Conservation (phyloP, 345 rosid genomes). For the Nephelium lappaceum region DNA sequence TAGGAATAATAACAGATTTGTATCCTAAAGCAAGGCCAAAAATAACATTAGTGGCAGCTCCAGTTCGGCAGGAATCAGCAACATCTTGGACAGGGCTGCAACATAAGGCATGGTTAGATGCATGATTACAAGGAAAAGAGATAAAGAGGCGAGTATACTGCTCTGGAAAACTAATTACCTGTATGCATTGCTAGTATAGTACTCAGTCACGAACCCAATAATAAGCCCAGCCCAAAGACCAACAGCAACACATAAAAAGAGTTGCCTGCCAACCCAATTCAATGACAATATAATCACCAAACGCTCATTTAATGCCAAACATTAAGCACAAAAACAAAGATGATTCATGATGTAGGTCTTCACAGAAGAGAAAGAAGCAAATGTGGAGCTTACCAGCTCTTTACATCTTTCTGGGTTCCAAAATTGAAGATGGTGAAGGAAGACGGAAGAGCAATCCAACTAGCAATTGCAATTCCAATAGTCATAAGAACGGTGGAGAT, state of each 20-base stretch:
- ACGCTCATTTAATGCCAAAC: neutral
- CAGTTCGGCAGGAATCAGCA: constrained; percentile 95
- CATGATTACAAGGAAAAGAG: neutral
- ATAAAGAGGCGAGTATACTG: neutral
- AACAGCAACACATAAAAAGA: constrained; percentile 70
- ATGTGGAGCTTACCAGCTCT: constrained; percentile 55
- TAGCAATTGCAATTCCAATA: constrained; percentile 58
- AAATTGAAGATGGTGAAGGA: constrained; percentile 77
- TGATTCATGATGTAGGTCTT: neutral
- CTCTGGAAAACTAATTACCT: constrained; percentile 33
- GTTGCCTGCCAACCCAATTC: constrained; percentile 55
- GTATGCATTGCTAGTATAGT: constrained; percentile 78
- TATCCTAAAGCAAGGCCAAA: constrained; percentile 83
- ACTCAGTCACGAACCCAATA: constrained; percentile 76
- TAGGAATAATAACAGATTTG: constrained; percentile 75
- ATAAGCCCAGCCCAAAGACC: constrained; percentile 88
- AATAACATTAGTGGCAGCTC: constrained; percentile 81
- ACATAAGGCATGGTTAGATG: neutral
- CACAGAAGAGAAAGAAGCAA: constrained; percentile 3
- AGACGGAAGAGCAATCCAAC: constrained; percentile 61
- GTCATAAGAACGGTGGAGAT: constrained; percentile 76
- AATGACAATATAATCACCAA: neutral
- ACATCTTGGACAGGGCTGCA: constrained; percentile 98
- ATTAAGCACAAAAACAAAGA: neutral
- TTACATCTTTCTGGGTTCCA: constrained; percentile 67